phyloP scores from a whole-genome alignment of 2,329 filamentous ascomycete genomes.

The Akanthomyces uredinophilus region DNA sequence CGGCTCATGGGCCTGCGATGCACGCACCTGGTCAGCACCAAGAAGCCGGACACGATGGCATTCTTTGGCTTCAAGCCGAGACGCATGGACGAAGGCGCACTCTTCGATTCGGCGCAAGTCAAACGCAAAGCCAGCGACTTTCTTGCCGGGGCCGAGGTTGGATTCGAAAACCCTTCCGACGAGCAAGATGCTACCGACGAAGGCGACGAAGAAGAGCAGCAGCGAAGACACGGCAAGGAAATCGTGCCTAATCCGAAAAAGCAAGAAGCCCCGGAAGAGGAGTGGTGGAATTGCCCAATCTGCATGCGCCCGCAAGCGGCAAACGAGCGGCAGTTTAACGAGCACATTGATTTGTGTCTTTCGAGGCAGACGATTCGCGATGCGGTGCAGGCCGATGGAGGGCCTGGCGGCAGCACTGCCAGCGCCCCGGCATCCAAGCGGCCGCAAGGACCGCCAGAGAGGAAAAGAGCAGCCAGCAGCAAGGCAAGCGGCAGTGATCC shows the following conservation, averaged over 20 bases:
- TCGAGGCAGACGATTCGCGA: slow-evolving; percentile 83
- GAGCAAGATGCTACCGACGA: not conserved
- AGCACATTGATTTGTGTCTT: slow-evolving; percentile 88
- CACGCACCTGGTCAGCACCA: slow-evolving; percentile 80
- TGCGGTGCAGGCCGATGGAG: slow-evolving; percentile 56
- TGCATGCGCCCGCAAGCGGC: slow-evolving; percentile 71
- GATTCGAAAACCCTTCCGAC: not conserved
- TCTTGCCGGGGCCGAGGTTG: slow-evolving; percentile 13
- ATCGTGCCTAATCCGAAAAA: slow-evolving; percentile 42
- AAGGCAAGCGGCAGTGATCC: slow-evolving; percentile 34
- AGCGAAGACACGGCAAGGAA: slow-evolving; percentile 46
- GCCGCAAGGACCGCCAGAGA: slow-evolving; percentile 23
- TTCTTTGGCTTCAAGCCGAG: slow-evolving; percentile 67
- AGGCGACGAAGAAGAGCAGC: slow-evolving; percentile 35
- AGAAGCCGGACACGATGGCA: slow-evolving; percentile 67
- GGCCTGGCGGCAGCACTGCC: not conserved
- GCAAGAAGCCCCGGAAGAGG: slow-evolving; percentile 32
- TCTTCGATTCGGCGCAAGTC: not conserved
- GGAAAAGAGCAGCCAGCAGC: slow-evolving; percentile 30
- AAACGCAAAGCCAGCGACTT: slow-evolving; percentile 1
- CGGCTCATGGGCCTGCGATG: slow-evolving; percentile 85
- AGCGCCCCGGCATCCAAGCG: not conserved
- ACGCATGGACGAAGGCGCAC: slow-evolving; percentile 14
- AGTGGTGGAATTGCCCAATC: slow-evolving; percentile 82
- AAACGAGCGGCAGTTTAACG: slow-evolving; percentile 75